phyloP scores from a whole-genome alignment of 768 basidiomycete genomes.

The Pleurotus tuoliensis region DNA sequence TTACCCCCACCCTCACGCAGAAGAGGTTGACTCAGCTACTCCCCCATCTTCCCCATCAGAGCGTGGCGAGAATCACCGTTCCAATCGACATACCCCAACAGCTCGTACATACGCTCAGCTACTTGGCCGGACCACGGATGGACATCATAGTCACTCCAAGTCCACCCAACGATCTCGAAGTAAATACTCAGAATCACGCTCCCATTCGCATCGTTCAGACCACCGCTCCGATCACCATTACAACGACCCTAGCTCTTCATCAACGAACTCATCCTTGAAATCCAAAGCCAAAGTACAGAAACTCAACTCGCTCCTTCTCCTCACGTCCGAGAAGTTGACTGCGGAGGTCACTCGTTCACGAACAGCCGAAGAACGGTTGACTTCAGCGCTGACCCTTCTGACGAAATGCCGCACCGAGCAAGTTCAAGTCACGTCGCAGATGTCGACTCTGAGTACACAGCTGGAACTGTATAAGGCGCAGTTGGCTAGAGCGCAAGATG shows the following conservation, averaged over 20 bases:
- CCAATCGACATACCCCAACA: slow-evolving; percentile 1
- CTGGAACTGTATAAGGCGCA: slow-evolving; percentile 2
- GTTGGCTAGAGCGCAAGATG: not conserved
- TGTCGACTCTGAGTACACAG: not conserved
- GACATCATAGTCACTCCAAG: not conserved
- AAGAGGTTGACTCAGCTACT: slow-evolving; percentile 1
- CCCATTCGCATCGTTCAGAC: not conserved
- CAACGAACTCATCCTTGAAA: not conserved
- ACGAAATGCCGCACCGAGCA: slow-evolving; percentile 5
- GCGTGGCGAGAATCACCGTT: not conserved
- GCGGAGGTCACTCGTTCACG: not conserved
- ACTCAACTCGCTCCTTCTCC: slow-evolving; percentile 2
- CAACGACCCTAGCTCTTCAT: not conserved
- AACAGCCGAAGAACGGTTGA: not conserved
- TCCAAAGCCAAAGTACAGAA: slow-evolving; percentile 3
- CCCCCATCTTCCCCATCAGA: slow-evolving; percentile 6
- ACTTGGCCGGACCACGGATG: not conserved
- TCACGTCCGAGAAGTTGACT: not conserved
- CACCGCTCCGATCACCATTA: not conserved
- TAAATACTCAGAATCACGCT: not conserved
- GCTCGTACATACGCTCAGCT: not conserved
- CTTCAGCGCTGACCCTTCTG: not conserved
- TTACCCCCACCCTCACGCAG: not conserved
- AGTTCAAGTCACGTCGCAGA: not conserved
- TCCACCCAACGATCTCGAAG: not conserved